Percentiles rank a stretch among this genome's conserved stretches.
Evolutionary conservation across 2,329 filamentous ascomycete genomes (phyloP).

Genomic region (Paramyrothecium roridum): DNA sequence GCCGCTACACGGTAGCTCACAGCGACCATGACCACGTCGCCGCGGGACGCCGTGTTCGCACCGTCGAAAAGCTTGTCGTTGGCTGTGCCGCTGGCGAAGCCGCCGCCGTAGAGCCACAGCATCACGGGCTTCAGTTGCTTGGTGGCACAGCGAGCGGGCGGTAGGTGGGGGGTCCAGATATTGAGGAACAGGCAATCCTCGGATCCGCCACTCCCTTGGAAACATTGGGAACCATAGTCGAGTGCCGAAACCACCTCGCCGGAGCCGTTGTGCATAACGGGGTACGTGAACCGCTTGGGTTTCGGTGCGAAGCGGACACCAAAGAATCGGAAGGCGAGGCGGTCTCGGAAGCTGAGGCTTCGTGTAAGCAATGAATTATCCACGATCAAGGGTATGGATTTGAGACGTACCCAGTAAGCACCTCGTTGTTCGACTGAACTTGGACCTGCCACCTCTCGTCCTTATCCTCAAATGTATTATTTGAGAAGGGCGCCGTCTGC

Average conservation of each 20-base stretch:
- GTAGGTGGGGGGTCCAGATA: slow-evolving; percentile 1
- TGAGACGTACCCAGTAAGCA: background rate
- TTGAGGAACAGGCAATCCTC: slow-evolving; percentile 2
- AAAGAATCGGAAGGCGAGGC: slow-evolving; percentile 1
- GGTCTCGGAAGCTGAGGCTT: background rate
- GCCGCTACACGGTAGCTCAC: background rate
- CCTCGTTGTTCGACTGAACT: slow-evolving; percentile 1
- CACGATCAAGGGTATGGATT: background rate
- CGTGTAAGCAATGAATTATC: background rate
- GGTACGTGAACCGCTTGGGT: background rate
- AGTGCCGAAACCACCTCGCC: background rate
- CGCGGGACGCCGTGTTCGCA: slow-evolving; percentile 1
- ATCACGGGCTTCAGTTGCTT: background rate
- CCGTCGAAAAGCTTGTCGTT: slow-evolving; percentile 1
- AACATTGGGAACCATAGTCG: background rate
- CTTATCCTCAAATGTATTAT: background rate
- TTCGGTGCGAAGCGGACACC: slow-evolving; percentile 1
- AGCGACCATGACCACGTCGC: slow-evolving; percentile 1
- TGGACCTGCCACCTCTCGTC: background rate
- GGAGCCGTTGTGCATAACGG: background rate
- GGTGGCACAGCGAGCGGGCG: background rate
- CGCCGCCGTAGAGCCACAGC: slow-evolving; percentile 1
- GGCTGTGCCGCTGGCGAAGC: background rate
- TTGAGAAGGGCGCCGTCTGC: slow-evolving; percentile 1
- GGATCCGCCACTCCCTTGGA: background rate